These are phyloP conservation scores for Malassezia vespertilionis DNA, from an alignment of 1,284 basidiomycete species.

Conservation along the genomic window DNA sequence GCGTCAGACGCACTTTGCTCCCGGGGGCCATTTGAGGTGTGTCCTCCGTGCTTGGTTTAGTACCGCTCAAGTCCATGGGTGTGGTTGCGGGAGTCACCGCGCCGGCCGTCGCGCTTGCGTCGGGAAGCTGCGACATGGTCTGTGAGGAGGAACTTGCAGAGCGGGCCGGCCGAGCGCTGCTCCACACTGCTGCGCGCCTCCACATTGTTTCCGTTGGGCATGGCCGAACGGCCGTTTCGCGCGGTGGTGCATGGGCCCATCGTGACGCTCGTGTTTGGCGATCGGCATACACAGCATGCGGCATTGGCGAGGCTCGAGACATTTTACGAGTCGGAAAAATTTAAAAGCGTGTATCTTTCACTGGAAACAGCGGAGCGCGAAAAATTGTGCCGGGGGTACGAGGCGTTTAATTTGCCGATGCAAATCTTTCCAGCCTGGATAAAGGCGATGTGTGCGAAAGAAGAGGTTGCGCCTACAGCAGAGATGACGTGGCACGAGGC, in stretches of 20 bases:
- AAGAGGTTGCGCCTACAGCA: not conserved
- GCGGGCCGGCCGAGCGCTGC: no score
- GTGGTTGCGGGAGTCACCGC: no score
- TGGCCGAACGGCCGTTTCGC: slow-evolving; percentile 1
- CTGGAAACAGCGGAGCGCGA: slow-evolving; percentile 22
- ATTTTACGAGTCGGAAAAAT: slow-evolving; percentile 33
- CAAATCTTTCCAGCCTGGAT: slow-evolving; percentile 29
- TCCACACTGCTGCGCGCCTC: no score
- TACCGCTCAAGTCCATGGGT: no score
- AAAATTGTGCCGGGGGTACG: slow-evolving; percentile 34
- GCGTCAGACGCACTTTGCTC: slow-evolving; percentile 44
- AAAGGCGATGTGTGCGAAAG: slow-evolving; percentile 23
- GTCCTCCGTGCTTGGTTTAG: no score
- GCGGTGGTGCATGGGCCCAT: slow-evolving; percentile 20
- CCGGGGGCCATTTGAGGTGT: slow-evolving; percentile 32
- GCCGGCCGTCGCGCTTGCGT: no score
- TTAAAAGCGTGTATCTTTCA: slow-evolving; percentile 21
- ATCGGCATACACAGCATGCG: slow-evolving; percentile 25
- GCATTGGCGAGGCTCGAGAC: slow-evolving; percentile 38
- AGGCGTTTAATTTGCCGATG: slow-evolving; percentile 40
- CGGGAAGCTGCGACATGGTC: no score
- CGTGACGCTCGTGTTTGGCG: slow-evolving; percentile 35
- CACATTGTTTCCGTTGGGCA: no score
- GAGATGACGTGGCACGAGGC: slow-evolving; percentile 23
- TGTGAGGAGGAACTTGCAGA: no score